Evolutionary conservation across 73 alveolate species (phyloP).

Genomic region (Diophrys appendiculata): DNA sequence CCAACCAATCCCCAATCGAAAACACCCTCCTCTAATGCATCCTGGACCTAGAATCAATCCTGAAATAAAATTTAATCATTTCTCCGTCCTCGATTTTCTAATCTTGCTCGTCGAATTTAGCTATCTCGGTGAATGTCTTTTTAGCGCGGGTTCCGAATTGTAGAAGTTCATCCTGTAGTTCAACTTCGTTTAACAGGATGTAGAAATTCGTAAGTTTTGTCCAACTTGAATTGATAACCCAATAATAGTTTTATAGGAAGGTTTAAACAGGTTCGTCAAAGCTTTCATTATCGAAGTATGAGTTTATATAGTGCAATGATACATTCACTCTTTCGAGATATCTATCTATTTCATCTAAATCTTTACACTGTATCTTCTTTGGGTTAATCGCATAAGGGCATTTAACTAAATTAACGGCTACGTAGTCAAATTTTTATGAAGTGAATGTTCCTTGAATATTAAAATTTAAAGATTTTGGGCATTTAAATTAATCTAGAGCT

Average conservation of each 20-base stretch:
- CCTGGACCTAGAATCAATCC: background rate
- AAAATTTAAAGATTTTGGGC: background rate
- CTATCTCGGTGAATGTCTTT: background rate
- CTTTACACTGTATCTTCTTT: background rate
- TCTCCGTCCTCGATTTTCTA: background rate
- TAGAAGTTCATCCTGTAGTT: background rate
- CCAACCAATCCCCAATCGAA: constrained; percentile 1
- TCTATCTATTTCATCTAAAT: background rate
- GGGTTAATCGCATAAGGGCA: constrained; percentile 5
- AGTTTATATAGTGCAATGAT: background rate
- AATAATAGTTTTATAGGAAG: background rate
- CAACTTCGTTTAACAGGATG: background rate
- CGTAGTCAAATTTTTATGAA: background rate
- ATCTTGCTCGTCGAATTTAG: background rate
- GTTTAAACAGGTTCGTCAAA: background rate
- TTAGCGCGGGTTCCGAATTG: background rate
- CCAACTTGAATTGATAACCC: background rate
- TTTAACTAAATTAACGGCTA: background rate
- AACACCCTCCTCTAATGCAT: background rate
- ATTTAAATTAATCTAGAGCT: background rate
- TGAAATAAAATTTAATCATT: constrained; percentile 2
- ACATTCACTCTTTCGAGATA: background rate
- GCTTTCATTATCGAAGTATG: background rate
- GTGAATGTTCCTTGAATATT: background rate
- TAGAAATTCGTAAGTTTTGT: background rate